A percentile compares a stretch with the other conserved stretches of the same genome.
Conservation (phyloP, 2,329 filamentous ascomycete genomes). For the Talaromyces verruculosus region DNA sequence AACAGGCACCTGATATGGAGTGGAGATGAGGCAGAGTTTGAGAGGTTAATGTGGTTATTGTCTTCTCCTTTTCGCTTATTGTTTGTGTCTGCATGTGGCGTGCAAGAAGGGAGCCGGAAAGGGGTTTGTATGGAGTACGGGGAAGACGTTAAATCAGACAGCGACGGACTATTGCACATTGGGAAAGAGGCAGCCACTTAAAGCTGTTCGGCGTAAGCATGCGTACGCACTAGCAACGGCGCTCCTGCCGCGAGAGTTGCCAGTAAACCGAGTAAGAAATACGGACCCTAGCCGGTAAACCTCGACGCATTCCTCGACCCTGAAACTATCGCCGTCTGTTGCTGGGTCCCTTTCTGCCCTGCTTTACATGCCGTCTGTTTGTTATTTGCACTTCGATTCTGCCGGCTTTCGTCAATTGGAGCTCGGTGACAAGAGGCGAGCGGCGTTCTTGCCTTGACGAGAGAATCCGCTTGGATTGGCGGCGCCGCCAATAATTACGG, state of each 20-base stretch:
- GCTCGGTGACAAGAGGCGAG: conserved; percentile 15
- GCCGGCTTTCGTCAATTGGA: not conserved
- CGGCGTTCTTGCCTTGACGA: conserved; percentile 19
- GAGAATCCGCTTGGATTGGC: conserved; percentile 12
- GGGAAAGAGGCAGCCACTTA: conserved; percentile 1
- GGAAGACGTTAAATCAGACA: not conserved
- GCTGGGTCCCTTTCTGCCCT: not conserved
- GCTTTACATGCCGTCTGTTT: not conserved
- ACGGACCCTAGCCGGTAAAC: conserved; percentile 1
- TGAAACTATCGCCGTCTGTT: not conserved
- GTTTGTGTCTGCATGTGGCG: not conserved
- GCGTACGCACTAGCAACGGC: not conserved
- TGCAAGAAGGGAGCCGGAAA: not conserved
- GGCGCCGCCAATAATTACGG: conserved; percentile 18
- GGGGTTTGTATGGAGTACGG: not conserved
- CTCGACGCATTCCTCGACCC: conserved; percentile 13
- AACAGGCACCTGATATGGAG: not conserved
- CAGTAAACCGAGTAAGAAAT: too few relatives aligned
- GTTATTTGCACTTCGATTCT: not conserved
- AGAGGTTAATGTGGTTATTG: not conserved
- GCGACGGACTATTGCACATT: not conserved
- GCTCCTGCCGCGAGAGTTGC: not conserved
- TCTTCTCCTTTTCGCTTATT: not conserved
- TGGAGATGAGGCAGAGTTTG: conserved; percentile 1
- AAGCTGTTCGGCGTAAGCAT: not conserved